Conservation (phyloP, 2,329 filamentous ascomycete species). For the Trichoderma pleuroti region DNA sequence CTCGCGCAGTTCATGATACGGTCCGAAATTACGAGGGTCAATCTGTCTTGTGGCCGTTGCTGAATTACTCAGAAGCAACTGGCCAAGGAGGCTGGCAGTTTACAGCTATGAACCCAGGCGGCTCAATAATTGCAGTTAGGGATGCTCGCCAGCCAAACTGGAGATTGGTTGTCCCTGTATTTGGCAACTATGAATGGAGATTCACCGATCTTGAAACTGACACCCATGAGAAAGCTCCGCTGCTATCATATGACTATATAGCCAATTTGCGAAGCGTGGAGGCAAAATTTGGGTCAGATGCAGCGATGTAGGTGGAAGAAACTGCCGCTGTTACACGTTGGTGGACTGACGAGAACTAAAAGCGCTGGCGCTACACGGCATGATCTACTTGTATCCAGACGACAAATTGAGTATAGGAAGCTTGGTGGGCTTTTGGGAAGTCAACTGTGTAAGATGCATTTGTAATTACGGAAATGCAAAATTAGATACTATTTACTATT, state of each 20-base stretch:
- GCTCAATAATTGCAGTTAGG: conserved; percentile 25
- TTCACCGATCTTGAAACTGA: conserved; percentile 31
- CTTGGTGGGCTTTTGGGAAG: background rate
- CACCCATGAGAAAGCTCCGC: conserved; percentile 21
- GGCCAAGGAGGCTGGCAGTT: conserved; percentile 25
- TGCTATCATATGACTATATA: conserved; percentile 12
- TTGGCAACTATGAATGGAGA: conserved; percentile 31
- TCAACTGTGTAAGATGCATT: background rate
- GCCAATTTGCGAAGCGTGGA: conserved; percentile 24
- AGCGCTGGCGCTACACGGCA: conserved; percentile 31
- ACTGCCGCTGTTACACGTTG: conserved; percentile 33
- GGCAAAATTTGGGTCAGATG: conserved; percentile 26
- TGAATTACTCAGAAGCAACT: background rate
- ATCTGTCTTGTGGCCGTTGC: conserved; percentile 31
- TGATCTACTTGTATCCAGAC: background rate
- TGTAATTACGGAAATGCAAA: background rate
- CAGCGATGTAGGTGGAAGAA: conserved; percentile 33
- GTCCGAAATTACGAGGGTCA: conserved; percentile 35
- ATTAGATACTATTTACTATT: background rate
- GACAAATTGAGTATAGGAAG: background rate
- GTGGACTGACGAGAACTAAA: conserved; percentile 36
- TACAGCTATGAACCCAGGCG: conserved; percentile 28
- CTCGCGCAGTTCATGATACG: conserved; percentile 29
- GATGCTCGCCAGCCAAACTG: conserved; percentile 23
- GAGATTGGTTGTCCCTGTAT: conserved; percentile 27